Conservation (phyloP, 2,329 filamentous ascomycete species). For the Chaetomium sp. region DNA sequence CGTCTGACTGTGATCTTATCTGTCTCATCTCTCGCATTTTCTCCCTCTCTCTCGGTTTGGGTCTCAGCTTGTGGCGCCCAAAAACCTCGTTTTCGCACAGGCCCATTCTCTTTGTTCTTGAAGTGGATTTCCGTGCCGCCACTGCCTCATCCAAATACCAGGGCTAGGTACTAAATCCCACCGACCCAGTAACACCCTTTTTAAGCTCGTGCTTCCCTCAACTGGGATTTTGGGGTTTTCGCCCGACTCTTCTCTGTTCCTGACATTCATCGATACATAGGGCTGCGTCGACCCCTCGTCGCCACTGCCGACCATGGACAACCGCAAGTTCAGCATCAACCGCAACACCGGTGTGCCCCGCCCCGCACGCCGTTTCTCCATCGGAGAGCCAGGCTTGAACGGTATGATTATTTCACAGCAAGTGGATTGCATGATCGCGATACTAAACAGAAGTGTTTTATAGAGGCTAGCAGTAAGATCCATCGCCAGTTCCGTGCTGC, state of each 20-base stretch:
- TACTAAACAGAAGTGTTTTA: not conserved
- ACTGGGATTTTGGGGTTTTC: too few relatives aligned
- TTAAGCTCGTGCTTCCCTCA: too few relatives aligned
- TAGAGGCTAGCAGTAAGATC: conserved; percentile 75
- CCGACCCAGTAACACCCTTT: too few relatives aligned
- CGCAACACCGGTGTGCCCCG: conserved; percentile 57
- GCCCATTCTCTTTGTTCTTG: too few relatives aligned
- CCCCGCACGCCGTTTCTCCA: conserved; percentile 50
- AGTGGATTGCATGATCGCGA: not conserved
- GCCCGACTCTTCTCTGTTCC: not conserved
- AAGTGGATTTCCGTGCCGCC: conserved; percentile 6
- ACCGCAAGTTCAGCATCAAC: conserved; percentile 62
- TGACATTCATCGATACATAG: not conserved
- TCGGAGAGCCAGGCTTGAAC: conserved; percentile 49
- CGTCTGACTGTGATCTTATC: too few relatives aligned
- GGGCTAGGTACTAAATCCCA: too few relatives aligned
- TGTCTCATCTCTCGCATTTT: too few relatives aligned
- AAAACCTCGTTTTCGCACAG: too few relatives aligned
- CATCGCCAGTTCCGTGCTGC: conserved; percentile 85
- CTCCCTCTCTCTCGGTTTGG: too few relatives aligned
- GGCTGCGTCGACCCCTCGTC: too few relatives aligned
- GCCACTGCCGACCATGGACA: conserved; percentile 21
- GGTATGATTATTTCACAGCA: conserved; percentile 36
- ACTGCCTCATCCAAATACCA: not conserved
- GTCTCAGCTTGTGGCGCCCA: too few relatives aligned